Evolutionary conservation across 2,329 filamentous ascomycete species (phyloP), one percentile per base, ranked within the genome.

Genomic region (Botrytis cinerea): DNA sequence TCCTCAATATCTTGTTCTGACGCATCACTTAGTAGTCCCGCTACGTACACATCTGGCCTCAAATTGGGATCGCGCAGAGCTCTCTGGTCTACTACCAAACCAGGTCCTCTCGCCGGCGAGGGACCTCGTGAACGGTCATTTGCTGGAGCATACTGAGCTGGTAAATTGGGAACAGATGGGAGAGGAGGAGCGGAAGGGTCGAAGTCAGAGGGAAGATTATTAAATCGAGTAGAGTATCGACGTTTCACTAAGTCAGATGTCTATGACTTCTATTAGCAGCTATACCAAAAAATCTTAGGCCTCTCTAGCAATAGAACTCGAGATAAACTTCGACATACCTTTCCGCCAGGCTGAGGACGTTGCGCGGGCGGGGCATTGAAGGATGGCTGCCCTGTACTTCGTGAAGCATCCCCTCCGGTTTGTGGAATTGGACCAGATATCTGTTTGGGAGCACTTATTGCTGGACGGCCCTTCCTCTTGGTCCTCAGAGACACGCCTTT

Each of bases 181-280:
- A 93, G 88, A 28, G 94, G 88, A n/a, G 82, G 89, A 32, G 88
- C 89, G 73, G 88, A 89, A 77, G 87, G 85, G 78, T 91, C 88
- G 80, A 90, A 92, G 78, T 93, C 90, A 74, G 89, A 84, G 1
- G 92, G 92, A 1, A 91, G 83, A 76, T 93, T 90, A 79, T 94
- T 95, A 82, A 98, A 97, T 75, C 95, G 91, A 60, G 95, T 95
- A 57, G 96, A 98, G 83, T 98, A 99, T 78, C 96, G 88, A 78
- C 94, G 89, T 85, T 98, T 98, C 74, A 99, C 95, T 71, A 98
- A 86, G 82, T 99, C 95, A 38, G 89, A 89, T 1, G 89, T 91
- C 88, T 82, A 12, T 40, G 54, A 51, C 45, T 22, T 7, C 25
- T 46, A 57, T 75, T 68, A 77, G 75, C 75, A 69, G 54, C 8